These are phyloP conservation scores for Botryotinia globosa DNA, from an alignment of 2,329 filamentous ascomycete genomes.

Conservation along the genomic window DNA sequence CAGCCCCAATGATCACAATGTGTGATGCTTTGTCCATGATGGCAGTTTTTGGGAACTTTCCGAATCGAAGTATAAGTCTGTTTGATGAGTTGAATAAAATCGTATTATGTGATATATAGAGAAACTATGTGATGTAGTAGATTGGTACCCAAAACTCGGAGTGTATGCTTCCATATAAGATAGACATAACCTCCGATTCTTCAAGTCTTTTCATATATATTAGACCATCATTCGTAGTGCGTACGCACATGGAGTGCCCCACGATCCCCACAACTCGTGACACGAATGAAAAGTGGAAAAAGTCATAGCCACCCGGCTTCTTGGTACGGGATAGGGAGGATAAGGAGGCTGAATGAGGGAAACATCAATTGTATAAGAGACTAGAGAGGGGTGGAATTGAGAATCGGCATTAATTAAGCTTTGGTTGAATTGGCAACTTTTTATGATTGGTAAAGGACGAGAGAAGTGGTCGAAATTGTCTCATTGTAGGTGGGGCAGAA, in stretches of 20 bases:
- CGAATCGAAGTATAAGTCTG: not conserved
- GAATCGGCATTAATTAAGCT: not conserved
- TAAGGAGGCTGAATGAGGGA: not conserved
- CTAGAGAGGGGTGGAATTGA: not conserved
- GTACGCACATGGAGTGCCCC: conserved; percentile 6
- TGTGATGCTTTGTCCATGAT: conserved; percentile 23
- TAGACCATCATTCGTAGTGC: not conserved
- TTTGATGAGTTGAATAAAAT: not conserved
- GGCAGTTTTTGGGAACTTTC: not conserved
- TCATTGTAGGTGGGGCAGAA: not conserved
- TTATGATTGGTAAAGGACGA: not conserved
- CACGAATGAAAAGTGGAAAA: not conserved
- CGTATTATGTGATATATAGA: not conserved
- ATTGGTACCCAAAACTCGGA: not conserved
- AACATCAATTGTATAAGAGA: not conserved
- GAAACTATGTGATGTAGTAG: not conserved
- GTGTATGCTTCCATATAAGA: not conserved
- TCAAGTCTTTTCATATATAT: not conserved
- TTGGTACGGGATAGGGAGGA: not conserved
- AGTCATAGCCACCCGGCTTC: conserved; percentile 12
- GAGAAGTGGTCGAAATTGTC: not conserved
- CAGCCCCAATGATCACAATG: conserved; percentile 49
- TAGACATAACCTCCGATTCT: not conserved
- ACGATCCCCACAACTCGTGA: conserved; percentile 6
- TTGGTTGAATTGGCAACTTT: not conserved